Percentiles rank a stretch among this genome's conserved stretches.
Evolutionary conservation across 352 stramenopile species (phyloP).

Genomic region (Phytophthora pistaciae): DNA sequence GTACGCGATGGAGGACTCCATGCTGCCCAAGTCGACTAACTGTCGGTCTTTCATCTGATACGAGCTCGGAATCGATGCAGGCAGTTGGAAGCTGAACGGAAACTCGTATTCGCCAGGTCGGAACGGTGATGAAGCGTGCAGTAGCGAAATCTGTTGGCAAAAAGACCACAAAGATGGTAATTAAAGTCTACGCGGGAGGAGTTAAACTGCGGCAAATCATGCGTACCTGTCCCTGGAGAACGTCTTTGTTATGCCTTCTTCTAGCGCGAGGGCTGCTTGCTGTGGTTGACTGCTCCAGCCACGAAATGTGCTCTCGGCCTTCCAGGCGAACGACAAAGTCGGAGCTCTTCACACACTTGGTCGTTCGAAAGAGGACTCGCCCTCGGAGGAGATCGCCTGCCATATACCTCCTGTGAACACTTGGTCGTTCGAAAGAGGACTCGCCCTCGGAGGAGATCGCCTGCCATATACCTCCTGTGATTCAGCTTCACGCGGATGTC

Average conservation of each 20-base stretch:
- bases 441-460: slow-evolving; percentile 18
- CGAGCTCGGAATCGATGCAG: slow-evolving; percentile 15
- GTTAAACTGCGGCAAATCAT: neutral
- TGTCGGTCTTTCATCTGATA: slow-evolving; percentile 12
- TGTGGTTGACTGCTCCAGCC: slow-evolving; percentile 11
- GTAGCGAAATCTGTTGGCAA: slow-evolving; percentile 6
- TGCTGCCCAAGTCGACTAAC: slow-evolving; percentile 15
- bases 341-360: slow-evolving; percentile 11
- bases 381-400: slow-evolving; percentile 20
- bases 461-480: slow-evolving; percentile 1
- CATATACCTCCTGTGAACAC: neutral
- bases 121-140: neutral
- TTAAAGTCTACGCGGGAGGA: neutral
- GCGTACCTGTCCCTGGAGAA: slow-evolving; percentile 5
- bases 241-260: slow-evolving; percentile 12
- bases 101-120: slow-evolving; percentile 15
- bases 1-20: slow-evolving; percentile 20
- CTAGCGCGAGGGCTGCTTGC: slow-evolving; percentile 1
- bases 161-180: no score
- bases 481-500: slow-evolving; percentile 11
- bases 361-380: slow-evolving; percentile 1
- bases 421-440: slow-evolving; percentile 1
- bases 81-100: slow-evolving; percentile 16
- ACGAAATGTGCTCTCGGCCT: slow-evolving; percentile 25
- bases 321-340: slow-evolving; percentile 20